A percentile compares a stretch with the other conserved stretches of the same genome.
Conservation (phyloP, 345 rosid genomes). For the Brassica juncea region DNA sequence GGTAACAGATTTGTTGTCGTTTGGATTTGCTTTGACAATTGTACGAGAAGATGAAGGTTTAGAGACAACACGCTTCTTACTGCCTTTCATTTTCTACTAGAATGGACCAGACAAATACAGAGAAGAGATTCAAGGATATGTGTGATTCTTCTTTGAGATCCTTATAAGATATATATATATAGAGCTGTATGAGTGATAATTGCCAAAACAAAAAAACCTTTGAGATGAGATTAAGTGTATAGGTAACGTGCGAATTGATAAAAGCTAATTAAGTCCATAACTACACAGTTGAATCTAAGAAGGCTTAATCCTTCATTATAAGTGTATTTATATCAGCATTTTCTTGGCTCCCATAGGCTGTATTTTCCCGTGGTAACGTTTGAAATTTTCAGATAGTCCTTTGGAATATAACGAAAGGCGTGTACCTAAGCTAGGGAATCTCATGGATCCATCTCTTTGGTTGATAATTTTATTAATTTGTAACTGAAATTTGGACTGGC, state of each 20-base stretch:
- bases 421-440: background rate
- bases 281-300: background rate
- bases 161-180: background rate
- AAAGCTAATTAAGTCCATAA: background rate
- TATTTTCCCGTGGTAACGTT: background rate
- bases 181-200: background rate
- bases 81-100: background rate
- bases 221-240: background rate
- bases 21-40: background rate
- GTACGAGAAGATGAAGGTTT: background rate
- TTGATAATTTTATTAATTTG: too few relatives aligned
- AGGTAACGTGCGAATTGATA: background rate
- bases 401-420: background rate
- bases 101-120: background rate
- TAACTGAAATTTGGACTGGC: too few relatives aligned
- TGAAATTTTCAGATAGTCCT: background rate
- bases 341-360: background rate
- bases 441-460: background rate
- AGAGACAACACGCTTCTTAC: background rate
- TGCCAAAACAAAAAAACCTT: background rate
- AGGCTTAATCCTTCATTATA: background rate
- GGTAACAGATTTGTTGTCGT: background rate
- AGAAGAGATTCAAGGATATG: background rate
- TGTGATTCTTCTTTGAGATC: background rate
- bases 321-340: background rate